Percentiles rank a stretch among this genome's conserved stretches.
These are phyloP conservation scores for Paragyromitra xinjiangensis DNA, from an alignment of 495 filamentous ascomycete genomes.

Conservation along the genomic window DNA sequence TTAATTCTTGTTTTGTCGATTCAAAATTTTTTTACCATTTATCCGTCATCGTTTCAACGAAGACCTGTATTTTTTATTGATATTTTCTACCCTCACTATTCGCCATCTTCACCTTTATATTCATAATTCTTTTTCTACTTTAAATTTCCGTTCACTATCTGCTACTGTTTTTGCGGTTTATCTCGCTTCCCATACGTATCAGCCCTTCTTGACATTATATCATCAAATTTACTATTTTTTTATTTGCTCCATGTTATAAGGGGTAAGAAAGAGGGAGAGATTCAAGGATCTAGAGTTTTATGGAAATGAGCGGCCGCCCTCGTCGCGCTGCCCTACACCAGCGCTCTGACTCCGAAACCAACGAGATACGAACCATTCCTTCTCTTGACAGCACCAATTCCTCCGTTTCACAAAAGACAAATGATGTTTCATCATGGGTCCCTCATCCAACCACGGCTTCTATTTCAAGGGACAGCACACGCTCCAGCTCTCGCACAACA, in stretches of 20 bases:
- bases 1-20: slow-evolving; percentile 30
- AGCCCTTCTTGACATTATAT: background rate
- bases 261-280: slow-evolving; percentile 21
- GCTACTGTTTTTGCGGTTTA: slow-evolving; percentile 18
- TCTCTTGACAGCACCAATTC: slow-evolving; percentile 53
- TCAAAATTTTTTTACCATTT: background rate
- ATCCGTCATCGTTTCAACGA: slow-evolving; percentile 3
- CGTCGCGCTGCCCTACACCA: slow-evolving; percentile 54
- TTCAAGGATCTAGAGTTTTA: slow-evolving; percentile 42
- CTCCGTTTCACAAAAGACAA: slow-evolving; percentile 52
- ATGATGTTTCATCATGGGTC: slow-evolving; percentile 50
- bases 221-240: slow-evolving; percentile 5
- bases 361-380: slow-evolving; percentile 48
- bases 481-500: slow-evolving; percentile 43
- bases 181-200: slow-evolving; percentile 11
- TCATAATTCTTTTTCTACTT: slow-evolving; percentile 7
- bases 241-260: slow-evolving; percentile 42
- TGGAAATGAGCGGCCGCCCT: slow-evolving; percentile 48
- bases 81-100: slow-evolving; percentile 17
- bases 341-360: slow-evolving; percentile 57
- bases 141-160: slow-evolving; percentile 5
- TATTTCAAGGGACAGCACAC: slow-evolving; percentile 52
- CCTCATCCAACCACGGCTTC: slow-evolving; percentile 43
- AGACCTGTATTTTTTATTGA: slow-evolving; percentile 21
- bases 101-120: slow-evolving; percentile 18